phyloP scores from a whole-genome alignment of 2,329 filamentous ascomycete genomes.

The Shiraia bambusicola region DNA sequence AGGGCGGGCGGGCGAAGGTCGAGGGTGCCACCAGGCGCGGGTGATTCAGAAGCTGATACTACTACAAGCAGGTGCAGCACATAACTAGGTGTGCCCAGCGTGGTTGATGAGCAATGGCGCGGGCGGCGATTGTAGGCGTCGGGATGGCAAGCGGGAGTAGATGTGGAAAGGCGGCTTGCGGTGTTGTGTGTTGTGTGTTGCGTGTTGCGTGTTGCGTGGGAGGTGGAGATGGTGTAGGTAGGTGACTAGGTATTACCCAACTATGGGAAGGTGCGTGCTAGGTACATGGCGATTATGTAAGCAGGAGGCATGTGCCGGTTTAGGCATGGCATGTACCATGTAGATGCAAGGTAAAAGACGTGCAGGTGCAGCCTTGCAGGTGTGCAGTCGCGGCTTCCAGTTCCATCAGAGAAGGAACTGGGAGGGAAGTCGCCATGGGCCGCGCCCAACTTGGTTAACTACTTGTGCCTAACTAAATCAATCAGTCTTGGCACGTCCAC shows the following conservation, averaged over 20 bases:
- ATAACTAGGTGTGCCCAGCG: conserved; percentile 31
- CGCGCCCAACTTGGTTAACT: conserved; percentile 18
- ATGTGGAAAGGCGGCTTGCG: not conserved
- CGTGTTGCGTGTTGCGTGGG: no score
- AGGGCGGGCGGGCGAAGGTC: conserved; percentile 21
- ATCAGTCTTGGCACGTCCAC: conserved; percentile 10
- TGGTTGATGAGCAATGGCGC: conserved; percentile 11
- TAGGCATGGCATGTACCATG: no score
- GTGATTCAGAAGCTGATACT: conserved; percentile 29
- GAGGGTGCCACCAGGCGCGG: conserved; percentile 28
- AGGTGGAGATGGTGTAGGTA: no score
- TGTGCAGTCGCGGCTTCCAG: not conserved
- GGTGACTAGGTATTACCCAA: no score
- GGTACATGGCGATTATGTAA: no score
- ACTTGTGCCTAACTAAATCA: no score
- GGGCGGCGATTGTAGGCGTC: not conserved
- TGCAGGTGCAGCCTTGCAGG: conserved; percentile 1
- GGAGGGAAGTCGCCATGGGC: conserved; percentile 26
- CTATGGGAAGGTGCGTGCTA: no score
- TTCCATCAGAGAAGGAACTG: not conserved
- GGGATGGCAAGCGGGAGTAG: no score
- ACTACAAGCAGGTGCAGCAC: conserved; percentile 33
- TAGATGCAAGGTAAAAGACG: not conserved
- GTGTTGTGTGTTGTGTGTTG: not conserved
- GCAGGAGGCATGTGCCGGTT: no score